Base-by-base conservation (phyloP, 75 land plant species). In the Adiantum capillusveneris region DNA sequence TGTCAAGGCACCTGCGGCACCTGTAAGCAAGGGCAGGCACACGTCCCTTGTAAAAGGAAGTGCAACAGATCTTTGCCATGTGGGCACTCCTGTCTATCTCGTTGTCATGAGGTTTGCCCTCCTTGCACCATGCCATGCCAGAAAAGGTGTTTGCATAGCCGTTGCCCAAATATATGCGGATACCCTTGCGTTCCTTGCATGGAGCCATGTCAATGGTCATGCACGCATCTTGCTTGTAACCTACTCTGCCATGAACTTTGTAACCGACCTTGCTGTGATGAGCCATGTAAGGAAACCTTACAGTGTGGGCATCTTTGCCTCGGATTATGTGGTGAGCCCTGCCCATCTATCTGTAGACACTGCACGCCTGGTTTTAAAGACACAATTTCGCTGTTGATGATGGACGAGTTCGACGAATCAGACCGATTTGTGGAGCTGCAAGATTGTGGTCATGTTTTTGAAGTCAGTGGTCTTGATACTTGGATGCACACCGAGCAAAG, bases 361-460 rank as follows among this genome's bases (percentile, higher is more conserved):
- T 68, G 56, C 49, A 21, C 44, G 21, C 66, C 66, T 5, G 17
- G 50, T 1, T 41, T 26, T 9, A 19, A 44, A 1, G 66, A 68
- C 31, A 36, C 13, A 21, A 68, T 68, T 34, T 31, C 66, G 1
- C 57, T 50, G 37, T 30, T 51, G 57, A 48, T 5, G n/a, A 17
- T 68, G 20, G 71, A 50, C 7, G 66, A 68, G 27, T 50, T 17
- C 29, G 71, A 68, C 2, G 22, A 17, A 0, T 21, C 56, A 1
- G 57, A 62, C 55, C 27, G 71, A 28, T 68, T 68, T 19, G 26
- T 68, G 16, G 25, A 50, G 55, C 46, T 68, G 21, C 24, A 18
- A 50, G 71, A 68, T 29, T 68, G 57, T 52, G 46, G 57, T 25
- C 66, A 61, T 44, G 25, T 68, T n/a, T 68, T 68, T 62, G 71